phyloP scores from a whole-genome alignment of 2,329 filamentous ascomycete species.

The Xylariaceae sp. region DNA sequence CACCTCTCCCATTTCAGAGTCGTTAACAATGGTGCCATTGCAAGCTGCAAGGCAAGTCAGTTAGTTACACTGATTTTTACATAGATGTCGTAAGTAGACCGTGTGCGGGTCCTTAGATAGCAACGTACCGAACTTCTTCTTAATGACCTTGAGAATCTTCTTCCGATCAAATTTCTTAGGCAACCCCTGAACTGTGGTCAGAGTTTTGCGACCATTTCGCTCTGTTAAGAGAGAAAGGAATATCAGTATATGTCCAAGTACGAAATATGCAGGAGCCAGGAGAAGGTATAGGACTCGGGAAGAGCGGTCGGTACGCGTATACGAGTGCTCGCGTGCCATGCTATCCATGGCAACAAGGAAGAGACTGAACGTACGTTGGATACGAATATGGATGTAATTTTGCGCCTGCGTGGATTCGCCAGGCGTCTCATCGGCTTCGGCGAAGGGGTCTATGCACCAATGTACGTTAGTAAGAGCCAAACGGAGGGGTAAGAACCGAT shows the following conservation, averaged over 20 bases:
- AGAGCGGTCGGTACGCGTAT: constrained; percentile 4
- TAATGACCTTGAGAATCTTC: constrained; percentile 99
- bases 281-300: constrained; percentile 2
- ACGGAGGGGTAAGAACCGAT: constrained; percentile 12
- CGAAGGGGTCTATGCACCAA: constrained; percentile 82
- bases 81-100: neutral
- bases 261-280: constrained; percentile 7
- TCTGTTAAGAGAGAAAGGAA: constrained; percentile 50
- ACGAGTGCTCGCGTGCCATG: neutral
- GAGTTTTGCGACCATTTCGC: constrained; percentile 99
- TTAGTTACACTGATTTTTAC: neutral
- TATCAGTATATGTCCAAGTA: constrained; percentile 34
- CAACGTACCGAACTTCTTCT: constrained; percentile 85
- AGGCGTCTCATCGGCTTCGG: constrained; percentile 99
- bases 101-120: neutral
- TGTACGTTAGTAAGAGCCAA: constrained; percentile 23
- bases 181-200: constrained; percentile 98
- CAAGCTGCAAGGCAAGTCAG: constrained; percentile 56
- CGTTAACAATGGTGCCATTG: constrained; percentile 99
- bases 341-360: neutral
- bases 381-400: constrained; percentile 99
- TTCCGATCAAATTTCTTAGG: constrained; percentile 99
- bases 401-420: constrained; percentile 92
- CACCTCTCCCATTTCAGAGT: constrained; percentile 97
- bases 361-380: constrained; percentile 71